These are phyloP conservation scores for Oidiodendron maius DNA, from an alignment of 495 filamentous ascomycete species.

Conservation along the genomic window DNA sequence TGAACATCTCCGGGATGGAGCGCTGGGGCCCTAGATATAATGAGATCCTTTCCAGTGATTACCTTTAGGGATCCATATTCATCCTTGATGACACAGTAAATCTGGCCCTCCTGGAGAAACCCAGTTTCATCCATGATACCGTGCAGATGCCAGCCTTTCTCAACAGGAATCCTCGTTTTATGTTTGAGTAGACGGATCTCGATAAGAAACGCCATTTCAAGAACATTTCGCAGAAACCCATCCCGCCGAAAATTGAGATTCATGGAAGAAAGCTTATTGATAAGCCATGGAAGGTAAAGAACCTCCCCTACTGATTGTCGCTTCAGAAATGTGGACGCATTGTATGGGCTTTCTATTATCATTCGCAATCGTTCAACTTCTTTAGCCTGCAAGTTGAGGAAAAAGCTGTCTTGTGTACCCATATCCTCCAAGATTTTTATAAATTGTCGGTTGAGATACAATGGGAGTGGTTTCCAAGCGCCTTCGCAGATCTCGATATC, in stretches of 20 bases:
- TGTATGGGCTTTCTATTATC: slow-evolving; percentile 44
- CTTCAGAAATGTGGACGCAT: slow-evolving; percentile 59
- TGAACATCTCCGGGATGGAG: slow-evolving; percentile 80
- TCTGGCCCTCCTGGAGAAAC: slow-evolving; percentile 56
- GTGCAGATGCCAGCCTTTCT: slow-evolving; percentile 63
- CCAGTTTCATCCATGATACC: slow-evolving; percentile 82
- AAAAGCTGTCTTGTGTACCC: slow-evolving; percentile 44
- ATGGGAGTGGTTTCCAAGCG: slow-evolving; percentile 54
- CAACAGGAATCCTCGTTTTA: slow-evolving; percentile 64
- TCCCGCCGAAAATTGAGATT: slow-evolving; percentile 58
- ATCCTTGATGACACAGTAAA: slow-evolving; percentile 47
- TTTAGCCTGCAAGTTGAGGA: slow-evolving; percentile 52
- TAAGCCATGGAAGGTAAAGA: slow-evolving; percentile 50
- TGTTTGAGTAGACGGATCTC: slow-evolving; percentile 70
- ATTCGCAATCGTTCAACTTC: slow-evolving; percentile 51
- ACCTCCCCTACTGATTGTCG: slow-evolving; percentile 45
- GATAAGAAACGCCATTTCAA: slow-evolving; percentile 59
- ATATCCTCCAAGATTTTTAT: slow-evolving; percentile 83
- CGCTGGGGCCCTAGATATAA: slow-evolving; percentile 69
- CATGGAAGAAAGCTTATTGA: slow-evolving; percentile 46
- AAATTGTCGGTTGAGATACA: slow-evolving; percentile 67
- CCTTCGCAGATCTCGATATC: slow-evolving; percentile 72
- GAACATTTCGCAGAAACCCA: slow-evolving; percentile 52
- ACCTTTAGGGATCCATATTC: slow-evolving; percentile 24
- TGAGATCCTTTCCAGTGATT: slow-evolving; percentile 26